A percentile compares a stretch with the other conserved stretches of the same genome.
Conservation (phyloP, 2,329 filamentous ascomycete genomes). For the Penicillium capsulatum region DNA sequence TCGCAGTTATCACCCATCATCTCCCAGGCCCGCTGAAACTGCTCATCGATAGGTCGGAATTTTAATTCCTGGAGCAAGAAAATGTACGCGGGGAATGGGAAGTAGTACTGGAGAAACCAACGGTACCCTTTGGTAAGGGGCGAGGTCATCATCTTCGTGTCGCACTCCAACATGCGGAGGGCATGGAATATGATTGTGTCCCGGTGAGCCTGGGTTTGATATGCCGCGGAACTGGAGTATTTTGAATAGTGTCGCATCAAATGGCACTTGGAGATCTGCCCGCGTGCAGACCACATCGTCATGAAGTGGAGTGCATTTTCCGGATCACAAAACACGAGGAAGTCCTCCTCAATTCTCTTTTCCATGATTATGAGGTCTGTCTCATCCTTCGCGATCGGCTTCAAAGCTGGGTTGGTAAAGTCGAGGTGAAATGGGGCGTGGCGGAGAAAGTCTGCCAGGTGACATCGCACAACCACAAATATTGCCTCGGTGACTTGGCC, state of each 20-base stretch:
- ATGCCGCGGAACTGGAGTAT: conserved; percentile 13
- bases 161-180: conserved; percentile 43
- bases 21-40: conserved; percentile 42
- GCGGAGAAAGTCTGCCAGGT: conserved; percentile 13
- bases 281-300: conserved; percentile 46
- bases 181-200: conserved; percentile 31
- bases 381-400: conserved; percentile 26
- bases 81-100: conserved; percentile 50
- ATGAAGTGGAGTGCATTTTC: conserved; percentile 47
- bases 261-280: conserved; percentile 46
- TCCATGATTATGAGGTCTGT: conserved; percentile 37
- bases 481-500: conserved; percentile 10
- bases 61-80: conserved; percentile 44
- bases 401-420: conserved; percentile 43
- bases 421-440: conserved; percentile 41
- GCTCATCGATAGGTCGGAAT: conserved; percentile 31
- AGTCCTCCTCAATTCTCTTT: conserved; percentile 44
- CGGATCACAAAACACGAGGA: conserved; percentile 41
- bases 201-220: conserved; percentile 15
- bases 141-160: conserved; percentile 45
- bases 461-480: conserved; percentile 12
- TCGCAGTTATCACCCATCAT: conserved; percentile 46
- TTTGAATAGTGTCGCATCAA: conserved; percentile 49
- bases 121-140: conserved; percentile 39
- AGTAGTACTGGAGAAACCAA: conserved; percentile 45